Percentiles rank a stretch among this genome's conserved stretches.
Conservation (phyloP, 129 eudicot genomes). For the Tagetes erecta region DNA sequence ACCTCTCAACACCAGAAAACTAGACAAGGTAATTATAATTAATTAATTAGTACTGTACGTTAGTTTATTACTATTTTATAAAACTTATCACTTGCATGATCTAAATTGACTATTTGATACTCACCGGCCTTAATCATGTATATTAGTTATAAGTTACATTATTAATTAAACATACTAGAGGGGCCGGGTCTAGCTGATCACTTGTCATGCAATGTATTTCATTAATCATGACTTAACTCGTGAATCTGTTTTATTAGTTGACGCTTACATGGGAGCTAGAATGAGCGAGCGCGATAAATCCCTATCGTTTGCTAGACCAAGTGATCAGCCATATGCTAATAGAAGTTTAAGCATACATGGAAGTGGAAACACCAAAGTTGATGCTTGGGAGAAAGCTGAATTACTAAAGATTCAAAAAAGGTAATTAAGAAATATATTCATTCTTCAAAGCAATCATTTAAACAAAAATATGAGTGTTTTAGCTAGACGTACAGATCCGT, state of each 20-base stretch:
- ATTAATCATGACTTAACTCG: background rate
- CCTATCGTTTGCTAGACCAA: constrained; percentile 35
- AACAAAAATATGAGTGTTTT: too few relatives aligned
- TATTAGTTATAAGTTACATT: too few relatives aligned
- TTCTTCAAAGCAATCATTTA: background rate
- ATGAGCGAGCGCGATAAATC: constrained; percentile 27
- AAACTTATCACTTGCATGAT: too few relatives aligned
- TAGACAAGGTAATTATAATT: constrained; percentile 33
- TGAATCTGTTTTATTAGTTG: constrained; percentile 16
- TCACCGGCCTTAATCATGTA: too few relatives aligned
- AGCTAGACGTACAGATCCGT: too few relatives aligned
- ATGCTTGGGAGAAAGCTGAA: constrained; percentile 73
- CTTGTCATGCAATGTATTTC: too few relatives aligned
- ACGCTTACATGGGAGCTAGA: constrained; percentile 35
- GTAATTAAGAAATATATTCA: constrained; percentile 23
- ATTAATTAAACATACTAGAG: too few relatives aligned
- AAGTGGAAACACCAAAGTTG: constrained; percentile 46
- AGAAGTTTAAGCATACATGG: constrained; percentile 35
- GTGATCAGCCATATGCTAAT: constrained; percentile 28
- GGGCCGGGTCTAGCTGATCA: too few relatives aligned
- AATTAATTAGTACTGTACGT: too few relatives aligned
- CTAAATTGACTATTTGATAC: too few relatives aligned
- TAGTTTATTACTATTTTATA: too few relatives aligned
- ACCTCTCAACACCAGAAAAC: constrained; percentile 29
- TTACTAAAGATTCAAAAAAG: constrained; percentile 58